phyloP scores from a whole-genome alignment of 257 asterid genomes.

The Nicotiana obtusifolia region DNA sequence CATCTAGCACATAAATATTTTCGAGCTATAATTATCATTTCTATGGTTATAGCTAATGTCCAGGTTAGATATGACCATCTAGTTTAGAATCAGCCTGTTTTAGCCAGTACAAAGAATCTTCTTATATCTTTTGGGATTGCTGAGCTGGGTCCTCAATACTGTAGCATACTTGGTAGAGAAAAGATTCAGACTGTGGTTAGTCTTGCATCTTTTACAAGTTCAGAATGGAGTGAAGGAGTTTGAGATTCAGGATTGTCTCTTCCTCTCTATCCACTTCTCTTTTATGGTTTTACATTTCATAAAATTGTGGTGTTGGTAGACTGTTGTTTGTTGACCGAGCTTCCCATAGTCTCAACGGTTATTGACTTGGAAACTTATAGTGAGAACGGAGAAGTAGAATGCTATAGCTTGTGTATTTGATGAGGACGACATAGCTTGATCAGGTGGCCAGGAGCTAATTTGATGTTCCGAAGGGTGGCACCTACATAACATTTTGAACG shows the following conservation, averaged over 20 bases:
- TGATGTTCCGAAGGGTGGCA: not conserved
- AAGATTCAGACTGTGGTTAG: not conserved
- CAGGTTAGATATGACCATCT: not conserved
- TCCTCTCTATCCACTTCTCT: not conserved
- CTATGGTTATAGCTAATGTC: not conserved
- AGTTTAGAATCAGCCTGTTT: not conserved
- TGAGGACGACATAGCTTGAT: not conserved
- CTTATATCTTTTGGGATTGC: not conserved
- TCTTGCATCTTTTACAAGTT: not conserved
- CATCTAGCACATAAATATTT: not conserved
- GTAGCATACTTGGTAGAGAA: not conserved
- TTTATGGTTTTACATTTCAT: not conserved
- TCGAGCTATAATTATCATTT: not conserved
- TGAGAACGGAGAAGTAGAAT: not conserved
- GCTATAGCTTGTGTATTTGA: not conserved
- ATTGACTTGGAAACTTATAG: not conserved
- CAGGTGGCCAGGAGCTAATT: not conserved
- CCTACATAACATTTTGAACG: not conserved
- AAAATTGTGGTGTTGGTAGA: not conserved
- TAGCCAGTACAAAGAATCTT: not conserved
- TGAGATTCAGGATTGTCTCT: not conserved
- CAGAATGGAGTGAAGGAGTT: not conserved
- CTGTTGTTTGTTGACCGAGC: not conserved
- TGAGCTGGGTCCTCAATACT: not conserved
- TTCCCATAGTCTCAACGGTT: not conserved